Percentiles rank a stretch among this genome's conserved stretches.
phyloP scores from a whole-genome alignment of 352 stramenopile species.

The Globisporangium parvum region DNA sequence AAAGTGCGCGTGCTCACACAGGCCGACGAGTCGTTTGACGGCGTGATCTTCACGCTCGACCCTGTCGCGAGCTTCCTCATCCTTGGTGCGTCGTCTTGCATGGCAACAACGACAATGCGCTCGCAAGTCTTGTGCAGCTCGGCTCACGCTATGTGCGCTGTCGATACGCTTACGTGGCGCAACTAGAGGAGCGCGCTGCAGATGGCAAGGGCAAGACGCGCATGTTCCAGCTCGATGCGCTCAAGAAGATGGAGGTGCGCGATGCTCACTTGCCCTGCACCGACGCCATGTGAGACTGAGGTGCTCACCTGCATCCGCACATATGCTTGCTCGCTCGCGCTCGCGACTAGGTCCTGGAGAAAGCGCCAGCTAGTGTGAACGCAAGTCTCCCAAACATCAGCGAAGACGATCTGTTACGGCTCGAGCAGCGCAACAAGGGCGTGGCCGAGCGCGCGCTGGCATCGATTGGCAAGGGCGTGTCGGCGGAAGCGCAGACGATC shows the following conservation, averaged over 20 bases:
- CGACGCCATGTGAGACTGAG: background rate
- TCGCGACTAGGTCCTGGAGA: constrained; percentile 39
- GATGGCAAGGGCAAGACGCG: constrained; percentile 63
- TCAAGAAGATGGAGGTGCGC: constrained; percentile 58
- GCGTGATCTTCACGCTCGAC: constrained; percentile 74
- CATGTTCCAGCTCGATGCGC: constrained; percentile 64
- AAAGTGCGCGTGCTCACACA: constrained; percentile 57
- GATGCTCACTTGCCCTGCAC: background rate
- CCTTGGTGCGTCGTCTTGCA: constrained; percentile 61
- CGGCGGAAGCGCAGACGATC: constrained; percentile 61
- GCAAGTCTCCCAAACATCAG: constrained; percentile 44
- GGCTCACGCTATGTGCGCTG: background rate
- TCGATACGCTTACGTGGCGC: background rate
- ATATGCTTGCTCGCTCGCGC: background rate
- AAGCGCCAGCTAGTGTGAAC: constrained; percentile 37
- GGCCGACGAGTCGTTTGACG: constrained; percentile 49
- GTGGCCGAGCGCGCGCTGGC: constrained; percentile 63
- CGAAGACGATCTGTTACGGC: constrained; percentile 62
- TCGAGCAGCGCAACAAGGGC: constrained; percentile 74
- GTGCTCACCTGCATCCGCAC: no score
- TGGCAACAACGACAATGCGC: no score
- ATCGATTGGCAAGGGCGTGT: constrained; percentile 76
- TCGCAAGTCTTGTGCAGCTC: no score
- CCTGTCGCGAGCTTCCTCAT: constrained; percentile 75
- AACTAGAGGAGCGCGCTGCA: constrained; percentile 45